Base-by-base conservation (phyloP, 345 rosid genomes). In the Citrus medica region DNA sequence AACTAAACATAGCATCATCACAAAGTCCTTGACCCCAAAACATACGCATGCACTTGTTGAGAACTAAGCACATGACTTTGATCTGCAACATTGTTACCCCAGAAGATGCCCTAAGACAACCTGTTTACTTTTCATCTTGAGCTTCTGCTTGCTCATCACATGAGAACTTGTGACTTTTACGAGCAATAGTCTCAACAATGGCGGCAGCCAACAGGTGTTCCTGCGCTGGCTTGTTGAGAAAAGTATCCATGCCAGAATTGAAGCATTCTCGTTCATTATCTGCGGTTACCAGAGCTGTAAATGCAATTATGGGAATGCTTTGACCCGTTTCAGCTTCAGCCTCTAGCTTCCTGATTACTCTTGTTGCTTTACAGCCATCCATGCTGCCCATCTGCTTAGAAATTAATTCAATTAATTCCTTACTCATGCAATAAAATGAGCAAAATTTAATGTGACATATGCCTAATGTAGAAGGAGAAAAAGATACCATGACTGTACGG, bases 191-290 rank as follows among this genome's bases (percentile, higher is more conserved):
- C 24, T 90, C 84, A 51, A 93, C 88, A 42, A 95, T 93, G 83
- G 97, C 92, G 62, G 97, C 91, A 22, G 90, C 93, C 98, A 95
- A 92, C 4, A 92, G 90, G 84, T 90, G 90, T 78, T 90, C 82
- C 68, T 92, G 90, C 46, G 90, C 92, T 13, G 98, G 98, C 79
- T 95, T 95, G 16, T 97, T 93, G 37, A 95, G 84, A 82, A 91
- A 95, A 32, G 94, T 98, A 71, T 94, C 95, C 98, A 94, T 94
- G 69, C 98, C 97, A 10, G 90, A 95, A 30, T 91, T 91, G 69
- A 89, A 78, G 78, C 90, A 88, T 59, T 87, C 92, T 4, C 90
- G 90, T 82, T 89, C 90, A 78, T 90, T 92, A 4, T 89, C 90
- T 17, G 89, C 81, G 90, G 89, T 86, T 42, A 92, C 92, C 6